Base-by-base conservation (phyloP, 805 yeast species). In the Saccharomycopsis selenospora region DNA sequence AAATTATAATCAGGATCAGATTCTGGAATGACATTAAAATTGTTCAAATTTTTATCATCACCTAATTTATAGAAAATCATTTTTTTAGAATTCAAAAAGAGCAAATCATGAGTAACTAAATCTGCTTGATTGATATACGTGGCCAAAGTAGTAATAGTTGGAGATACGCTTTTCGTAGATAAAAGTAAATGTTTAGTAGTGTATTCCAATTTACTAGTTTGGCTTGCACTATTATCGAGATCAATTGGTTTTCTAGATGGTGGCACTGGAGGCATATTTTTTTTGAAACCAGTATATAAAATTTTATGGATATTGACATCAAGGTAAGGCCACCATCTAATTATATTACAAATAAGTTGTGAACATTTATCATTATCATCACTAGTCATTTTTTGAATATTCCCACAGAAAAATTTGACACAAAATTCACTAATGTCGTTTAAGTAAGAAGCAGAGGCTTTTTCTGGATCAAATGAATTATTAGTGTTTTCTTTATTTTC, bases 381-480 rank as follows among this genome's bases (percentile, higher is more conserved):
- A 50, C 70, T 73, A 48, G 61, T 61, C 22, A 66, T 56, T 3
- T 72, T 67, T 2, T 68, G 58, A 28, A 64, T 65, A 55, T 75
- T 76, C 40, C 82, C 82, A 48, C 82, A 72, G 27, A 84, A 55
- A 11, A 82, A 72, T 17, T 81, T 77, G 6, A 76, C 68, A 40
- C 82, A 57, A 23, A 76, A 66, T 54, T 69, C 72, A 41, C 82
- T 60, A 44, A 64, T 53, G 3, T 64, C 56, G 17, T 43, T 59
- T 17, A 60, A 47, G 33, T 59, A 40, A 4, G 18, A 48, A 22
- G 43, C 43, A n/a, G 17, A 30, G 6, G 30, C 26, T 18, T 3
- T 14, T 23, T 43, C 38, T 22, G 25, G 38, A 22, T 41, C 20
- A 41, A 18, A 13, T 30, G 38, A 33, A 23, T 24, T 23, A 23